These are phyloP conservation scores for Colletotrichum falcatum DNA, from an alignment of 2,329 filamentous ascomycete genomes.

Conservation along the genomic window DNA sequence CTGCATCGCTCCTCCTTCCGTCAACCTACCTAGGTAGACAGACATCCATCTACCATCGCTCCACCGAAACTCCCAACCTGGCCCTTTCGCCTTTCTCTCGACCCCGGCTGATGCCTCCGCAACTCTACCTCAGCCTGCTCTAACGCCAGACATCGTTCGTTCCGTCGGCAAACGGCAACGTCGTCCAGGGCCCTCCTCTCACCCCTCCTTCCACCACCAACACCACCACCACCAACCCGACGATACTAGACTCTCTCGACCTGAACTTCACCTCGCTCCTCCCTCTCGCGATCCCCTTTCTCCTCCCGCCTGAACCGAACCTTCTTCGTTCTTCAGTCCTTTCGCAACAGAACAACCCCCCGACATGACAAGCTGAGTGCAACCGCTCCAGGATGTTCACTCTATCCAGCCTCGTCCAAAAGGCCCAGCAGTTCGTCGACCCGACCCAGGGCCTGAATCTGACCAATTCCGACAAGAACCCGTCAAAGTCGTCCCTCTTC, in stretches of 20 bases:
- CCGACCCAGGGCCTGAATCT: conserved; percentile 82
- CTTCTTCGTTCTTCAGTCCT: background rate
- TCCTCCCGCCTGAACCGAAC: background rate
- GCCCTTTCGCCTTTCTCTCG: background rate
- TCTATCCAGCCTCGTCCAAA: conserved; percentile 86
- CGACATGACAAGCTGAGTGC: conserved; percentile 53
- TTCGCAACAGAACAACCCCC: conserved; percentile 19
- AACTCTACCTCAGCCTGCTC: background rate
- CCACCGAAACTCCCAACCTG: conserved; percentile 7
- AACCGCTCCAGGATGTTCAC: conserved; percentile 65
- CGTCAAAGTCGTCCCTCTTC: conserved; percentile 92
- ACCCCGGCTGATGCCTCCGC: conserved; percentile 19
- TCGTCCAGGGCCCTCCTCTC: background rate
- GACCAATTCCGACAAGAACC: conserved; percentile 80
- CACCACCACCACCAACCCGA: background rate
- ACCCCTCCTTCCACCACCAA: conserved; percentile 12
- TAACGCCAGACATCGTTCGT: conserved; percentile 17
- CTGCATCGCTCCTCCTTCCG: conserved; percentile 14
- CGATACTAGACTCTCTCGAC: background rate
- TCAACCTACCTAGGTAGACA: too few relatives aligned
- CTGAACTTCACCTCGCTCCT: conserved; percentile 4
- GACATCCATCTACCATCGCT: background rate
- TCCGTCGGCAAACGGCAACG: conserved; percentile 10
- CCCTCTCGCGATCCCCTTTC: background rate
- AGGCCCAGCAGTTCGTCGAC: conserved; percentile 95